phyloP scores from a whole-genome alignment of 2,329 filamentous ascomycete species.

The Pseudogymnoascus sp. region DNA sequence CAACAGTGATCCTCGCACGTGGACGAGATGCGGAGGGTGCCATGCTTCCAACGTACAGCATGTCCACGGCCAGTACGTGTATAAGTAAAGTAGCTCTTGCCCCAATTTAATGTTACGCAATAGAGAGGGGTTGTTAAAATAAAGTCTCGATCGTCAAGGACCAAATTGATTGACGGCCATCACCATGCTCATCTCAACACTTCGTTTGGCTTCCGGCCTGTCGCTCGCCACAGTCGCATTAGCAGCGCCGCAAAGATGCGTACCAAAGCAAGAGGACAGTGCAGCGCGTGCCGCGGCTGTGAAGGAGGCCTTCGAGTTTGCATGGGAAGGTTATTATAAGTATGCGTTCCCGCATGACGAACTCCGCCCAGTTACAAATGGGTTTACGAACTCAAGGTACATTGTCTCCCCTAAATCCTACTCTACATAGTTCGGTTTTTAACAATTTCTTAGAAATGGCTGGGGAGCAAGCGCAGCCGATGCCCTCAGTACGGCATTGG shows the following conservation, averaged over 20 bases:
- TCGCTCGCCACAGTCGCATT: background rate
- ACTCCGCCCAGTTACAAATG: slow-evolving; percentile 61
- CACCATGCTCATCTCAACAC: slow-evolving; percentile 1
- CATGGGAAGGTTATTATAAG: slow-evolving; percentile 67
- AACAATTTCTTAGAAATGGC: slow-evolving; percentile 52
- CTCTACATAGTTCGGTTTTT: slow-evolving; percentile 7
- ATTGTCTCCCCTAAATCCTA: slow-evolving; percentile 20
- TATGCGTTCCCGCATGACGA: slow-evolving; percentile 76
- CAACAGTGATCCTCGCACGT: background rate
- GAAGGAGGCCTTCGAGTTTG: slow-evolving; percentile 61
- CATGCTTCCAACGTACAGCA: background rate
- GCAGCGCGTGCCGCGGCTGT: slow-evolving; percentile 49
- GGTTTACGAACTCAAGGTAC: slow-evolving; percentile 63
- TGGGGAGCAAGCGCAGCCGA: slow-evolving; percentile 84
- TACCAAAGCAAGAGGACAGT: background rate
- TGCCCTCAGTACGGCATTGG: slow-evolving; percentile 69
- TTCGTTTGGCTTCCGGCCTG: background rate
- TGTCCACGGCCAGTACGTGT: background rate
- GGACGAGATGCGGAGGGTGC: background rate
- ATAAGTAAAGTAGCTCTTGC: background rate
- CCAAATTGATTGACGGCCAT: background rate
- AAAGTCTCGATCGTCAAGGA: background rate
- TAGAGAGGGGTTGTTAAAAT: background rate
- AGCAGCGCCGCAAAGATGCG: slow-evolving; percentile 1
- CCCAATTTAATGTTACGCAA: background rate